A percentile compares a stretch with the other conserved stretches of the same genome.
phyloP scores from a whole-genome alignment of 2,329 filamentous ascomycete species.

The Xylaria sp. region DNA sequence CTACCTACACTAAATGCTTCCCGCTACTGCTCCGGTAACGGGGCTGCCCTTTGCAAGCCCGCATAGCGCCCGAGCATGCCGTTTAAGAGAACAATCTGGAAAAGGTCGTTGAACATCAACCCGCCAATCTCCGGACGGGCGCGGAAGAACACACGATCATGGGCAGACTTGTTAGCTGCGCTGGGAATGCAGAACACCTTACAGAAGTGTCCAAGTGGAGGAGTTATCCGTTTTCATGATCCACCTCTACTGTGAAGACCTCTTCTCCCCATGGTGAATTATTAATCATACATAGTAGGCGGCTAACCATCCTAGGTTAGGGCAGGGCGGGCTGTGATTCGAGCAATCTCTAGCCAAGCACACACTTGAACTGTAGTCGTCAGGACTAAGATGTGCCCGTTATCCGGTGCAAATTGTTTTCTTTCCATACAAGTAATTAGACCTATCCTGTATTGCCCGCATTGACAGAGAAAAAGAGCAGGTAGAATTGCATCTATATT shows the following conservation, averaged over 20 bases:
- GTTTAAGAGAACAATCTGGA: not conserved
- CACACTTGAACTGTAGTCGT: not conserved
- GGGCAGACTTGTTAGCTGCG: not conserved
- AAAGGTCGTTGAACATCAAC: conserved; percentile 12
- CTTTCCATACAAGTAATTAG: too few relatives aligned
- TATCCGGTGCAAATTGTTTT: not conserved
- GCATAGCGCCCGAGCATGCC: conserved; percentile 7
- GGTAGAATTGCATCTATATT: not conserved
- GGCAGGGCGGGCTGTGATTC: not conserved
- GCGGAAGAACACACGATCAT: not conserved
- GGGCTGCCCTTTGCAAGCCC: conserved; percentile 2
- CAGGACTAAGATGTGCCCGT: too few relatives aligned
- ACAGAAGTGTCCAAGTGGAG: conserved; percentile 2
- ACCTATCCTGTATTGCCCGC: too few relatives aligned
- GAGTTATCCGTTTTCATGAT: not conserved
- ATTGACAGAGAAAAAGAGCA: not conserved
- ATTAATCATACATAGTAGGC: not conserved
- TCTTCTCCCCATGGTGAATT: not conserved
- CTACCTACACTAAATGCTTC: not conserved
- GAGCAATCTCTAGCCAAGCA: not conserved
- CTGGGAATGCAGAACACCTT: not conserved
- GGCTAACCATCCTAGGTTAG: not conserved
- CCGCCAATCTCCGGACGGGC: not conserved
- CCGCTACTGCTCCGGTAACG: conserved; percentile 26
- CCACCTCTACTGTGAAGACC: not conserved